Base-by-base conservation (phyloP, 2,329 filamentous ascomycete species). In the Fusarium devonianum region DNA sequence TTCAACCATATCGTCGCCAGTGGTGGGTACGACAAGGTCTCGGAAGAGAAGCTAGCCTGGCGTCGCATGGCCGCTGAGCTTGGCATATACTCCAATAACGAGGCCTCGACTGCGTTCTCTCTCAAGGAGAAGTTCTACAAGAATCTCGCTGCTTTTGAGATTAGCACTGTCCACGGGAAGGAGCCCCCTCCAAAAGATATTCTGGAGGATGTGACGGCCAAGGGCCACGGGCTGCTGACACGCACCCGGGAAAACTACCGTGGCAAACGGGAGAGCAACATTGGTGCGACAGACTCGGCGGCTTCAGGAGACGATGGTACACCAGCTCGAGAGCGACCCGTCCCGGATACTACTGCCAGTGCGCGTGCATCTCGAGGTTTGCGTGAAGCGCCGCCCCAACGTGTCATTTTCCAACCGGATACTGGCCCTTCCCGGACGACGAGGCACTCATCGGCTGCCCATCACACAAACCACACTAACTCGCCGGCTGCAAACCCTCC, bases 111-210 rank as follows among this genome's bases (percentile, higher is more conserved):
- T 50, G 91, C 90, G 11, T 96, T 95, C 73, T 83, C 88, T 50
- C 77, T 96, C 46, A 96, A 96, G 75, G 88, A 89, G 46, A 86
- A 89, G 56, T 96, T 94, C 75, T 95, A 95, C 77, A 92, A 91
- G 71, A 91, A 93, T 65, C 81, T 96, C 33, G 88, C 88, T 10
- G 91, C 92, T 2, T 96, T 89, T 72, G 92, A 96, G 72, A 94
- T 96, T 65, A 84, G 83, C 35, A 87, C 85, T 9, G 75, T 92
- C 30, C 88, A 92, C 73, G 82, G 86, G 43, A 86, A 88, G 71
- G 89, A 92, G 55, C 92, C 92, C 0, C 92, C 92, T 12, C 90
- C 91, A 5, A 91, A 89, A 62, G 90, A 95, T 64, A 95, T 96
- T 36, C 78, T 96, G 23, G 92, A 96, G 71, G 86, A 92, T 32